phyloP scores from a whole-genome alignment of 768 basidiomycete genomes.

The Pilatotrama ljubarskyi region DNA sequence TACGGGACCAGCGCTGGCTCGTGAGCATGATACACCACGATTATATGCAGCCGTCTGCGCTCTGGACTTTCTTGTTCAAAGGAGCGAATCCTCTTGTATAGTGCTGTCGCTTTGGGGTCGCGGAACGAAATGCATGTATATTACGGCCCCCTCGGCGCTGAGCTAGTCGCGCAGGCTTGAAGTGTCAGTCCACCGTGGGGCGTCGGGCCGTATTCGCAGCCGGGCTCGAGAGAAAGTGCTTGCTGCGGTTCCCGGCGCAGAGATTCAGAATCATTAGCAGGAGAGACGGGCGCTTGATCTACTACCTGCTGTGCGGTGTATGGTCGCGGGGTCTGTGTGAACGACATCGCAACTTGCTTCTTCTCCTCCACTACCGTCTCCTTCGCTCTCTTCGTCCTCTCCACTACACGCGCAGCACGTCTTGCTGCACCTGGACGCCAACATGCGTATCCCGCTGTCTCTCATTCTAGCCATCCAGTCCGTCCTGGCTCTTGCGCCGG shows the following conservation, averaged over 20 bases:
- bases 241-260: too few species aligned
- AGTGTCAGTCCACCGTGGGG: too few species aligned
- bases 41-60: constrained; percentile 71
- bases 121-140: not conserved
- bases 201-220: too few species aligned
- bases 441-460: constrained; percentile 27
- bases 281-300: not conserved
- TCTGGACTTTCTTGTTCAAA: constrained; percentile 84
- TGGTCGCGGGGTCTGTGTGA: constrained; percentile 8
- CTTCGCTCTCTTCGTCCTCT: not conserved
- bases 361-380: constrained; percentile 6
- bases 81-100: constrained; percentile 17
- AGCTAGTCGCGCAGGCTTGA: too few species aligned
- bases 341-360: constrained; percentile 1
- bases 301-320: constrained; percentile 4
- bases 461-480: constrained; percentile 33
- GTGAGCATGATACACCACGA: constrained; percentile 94
- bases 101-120: too few species aligned
- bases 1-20: constrained; percentile 81
- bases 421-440: constrained; percentile 3
- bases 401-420: constrained; percentile 11
- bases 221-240: too few species aligned
- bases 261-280: not conserved
- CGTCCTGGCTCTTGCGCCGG: constrained; percentile 39
- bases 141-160: not conserved